Base-by-base conservation (phyloP, 345 rosid species). In the Turritis glabra region DNA sequence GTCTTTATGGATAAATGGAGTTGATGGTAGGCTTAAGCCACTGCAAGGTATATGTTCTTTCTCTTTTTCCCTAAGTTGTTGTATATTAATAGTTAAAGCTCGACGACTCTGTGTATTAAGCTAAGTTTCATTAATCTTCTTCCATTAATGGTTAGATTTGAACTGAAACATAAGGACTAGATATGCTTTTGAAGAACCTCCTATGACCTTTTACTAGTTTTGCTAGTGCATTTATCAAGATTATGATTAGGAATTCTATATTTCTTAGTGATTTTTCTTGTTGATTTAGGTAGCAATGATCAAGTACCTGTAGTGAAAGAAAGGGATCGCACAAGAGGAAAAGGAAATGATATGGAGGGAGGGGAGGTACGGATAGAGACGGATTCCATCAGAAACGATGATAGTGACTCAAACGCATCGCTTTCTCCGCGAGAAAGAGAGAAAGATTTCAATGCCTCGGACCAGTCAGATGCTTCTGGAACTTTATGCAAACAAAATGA, bases 201-300 rank as follows among this genome's bases (percentile, higher is more conserved):
- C 12, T 46, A 3, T 32, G 48, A 35, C 59, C 2, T 51, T 43
- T 8, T 14, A 32, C 19, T 55, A 21, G 37, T 59, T 58, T 26
- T 58, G 35, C 33, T 46, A 5, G 15, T 55, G 53, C 29, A 56
- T 7, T 27, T 13, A 69, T 29, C 32, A 69, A 43, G 54, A 14
- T 69, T 32, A 29, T 69, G 63, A 47, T 32, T 10, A 29, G 27
- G 38, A 30, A 1, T 19, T 64, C 1, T 73, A 11, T 46, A 66
- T 67, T 12, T 32, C 59, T 18, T 53, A 19, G 7, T 50, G 38
- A 25, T 3, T 29, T 32, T 76, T 72, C 72, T 51, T 68, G 62
- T 80, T 84, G 93, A 61, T 53, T 58, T 83, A 70, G 82, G 80
- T 77, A 62, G 71, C 71, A 79, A 68, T 25, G 83, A 67, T 55